A percentile compares a stretch with the other conserved stretches of the same genome.
These are phyloP conservation scores for Amphicarpaea edgeworthii DNA, from an alignment of 306 rosid genomes.

Conservation along the genomic window DNA sequence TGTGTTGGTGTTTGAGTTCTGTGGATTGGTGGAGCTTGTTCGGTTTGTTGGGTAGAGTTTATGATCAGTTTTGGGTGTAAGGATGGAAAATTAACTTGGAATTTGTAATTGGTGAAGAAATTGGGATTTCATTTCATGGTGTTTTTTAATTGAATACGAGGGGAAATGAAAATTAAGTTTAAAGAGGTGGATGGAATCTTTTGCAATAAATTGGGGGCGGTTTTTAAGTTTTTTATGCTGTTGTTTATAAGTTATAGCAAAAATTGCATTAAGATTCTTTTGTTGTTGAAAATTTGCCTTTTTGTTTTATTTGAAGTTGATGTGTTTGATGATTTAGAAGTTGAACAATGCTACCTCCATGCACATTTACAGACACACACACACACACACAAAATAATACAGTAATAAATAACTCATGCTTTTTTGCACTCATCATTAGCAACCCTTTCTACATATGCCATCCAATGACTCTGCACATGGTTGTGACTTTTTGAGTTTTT, in stretches of 20 bases:
- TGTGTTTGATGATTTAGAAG: background rate
- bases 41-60: constrained; percentile 25
- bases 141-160: background rate
- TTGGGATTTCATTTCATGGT: constrained; percentile 14
- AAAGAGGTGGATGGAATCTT: background rate
- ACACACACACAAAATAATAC: no score
- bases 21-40: constrained; percentile 28
- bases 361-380: background rate
- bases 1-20: constrained; percentile 22
- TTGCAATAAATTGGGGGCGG: constrained; percentile 6
- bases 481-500: background rate
- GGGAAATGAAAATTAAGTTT: background rate
- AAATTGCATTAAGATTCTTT: background rate
- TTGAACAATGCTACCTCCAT: constrained; percentile 1
- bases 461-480: background rate
- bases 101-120: constrained; percentile 7
- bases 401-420: no score
- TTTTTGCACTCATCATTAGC: background rate
- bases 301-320: background rate
- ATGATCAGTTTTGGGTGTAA: background rate
- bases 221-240: background rate
- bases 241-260: background rate
- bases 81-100: background rate
- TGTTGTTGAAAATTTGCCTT: background rate
- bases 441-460: constrained; percentile 16